These are phyloP conservation scores for Teunomyces pallodes DNA, from an alignment of 805 yeast genomes.

Conservation along the genomic window DNA sequence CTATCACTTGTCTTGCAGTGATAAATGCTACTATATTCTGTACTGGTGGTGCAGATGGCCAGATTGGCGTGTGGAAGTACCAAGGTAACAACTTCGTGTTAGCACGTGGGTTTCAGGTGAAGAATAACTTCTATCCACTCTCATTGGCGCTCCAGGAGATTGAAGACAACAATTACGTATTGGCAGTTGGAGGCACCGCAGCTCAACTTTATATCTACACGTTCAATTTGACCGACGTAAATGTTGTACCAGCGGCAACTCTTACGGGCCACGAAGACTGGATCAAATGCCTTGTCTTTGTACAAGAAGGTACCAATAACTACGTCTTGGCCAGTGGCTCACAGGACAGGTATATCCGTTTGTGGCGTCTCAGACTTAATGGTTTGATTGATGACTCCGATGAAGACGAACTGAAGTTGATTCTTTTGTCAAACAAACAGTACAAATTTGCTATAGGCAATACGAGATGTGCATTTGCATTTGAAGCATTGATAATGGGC, in stretches of 20 bases:
- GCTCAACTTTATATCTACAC: conserved; percentile 53
- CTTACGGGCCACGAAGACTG: conserved; percentile 95
- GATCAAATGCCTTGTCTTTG: conserved; percentile 74
- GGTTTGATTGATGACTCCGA: conserved; percentile 55
- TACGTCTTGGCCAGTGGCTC: conserved; percentile 83
- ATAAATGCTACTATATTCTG: conserved; percentile 38
- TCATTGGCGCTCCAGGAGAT: conserved; percentile 34
- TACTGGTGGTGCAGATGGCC: conserved; percentile 67
- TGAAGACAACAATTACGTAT: conserved; percentile 35
- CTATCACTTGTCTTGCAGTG: conserved; percentile 56
- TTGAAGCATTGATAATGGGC: conserved; percentile 94
- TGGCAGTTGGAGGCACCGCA: conserved; percentile 76
- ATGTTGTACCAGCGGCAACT: conserved; percentile 44
- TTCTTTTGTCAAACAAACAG: conserved; percentile 67
- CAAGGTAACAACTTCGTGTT: conserved; percentile 19
- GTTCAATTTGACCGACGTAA: conserved; percentile 23
- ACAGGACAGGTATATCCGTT: conserved; percentile 86
- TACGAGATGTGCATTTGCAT: conserved; percentile 56
- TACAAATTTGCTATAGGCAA: conserved; percentile 50
- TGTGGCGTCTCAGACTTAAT: conserved; percentile 74
- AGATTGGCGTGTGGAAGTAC: conserved; percentile 51
- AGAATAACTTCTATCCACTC: conserved; percentile 49
- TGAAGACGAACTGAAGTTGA: conserved; percentile 51
- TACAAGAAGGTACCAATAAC: conserved; percentile 46
- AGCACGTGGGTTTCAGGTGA: conserved; percentile 31